Evolutionary conservation across 2,329 filamentous ascomycete species (phyloP), one percentile per base, ranked within the genome.

Genomic region (Ophioceras dolichostomum): DNA sequence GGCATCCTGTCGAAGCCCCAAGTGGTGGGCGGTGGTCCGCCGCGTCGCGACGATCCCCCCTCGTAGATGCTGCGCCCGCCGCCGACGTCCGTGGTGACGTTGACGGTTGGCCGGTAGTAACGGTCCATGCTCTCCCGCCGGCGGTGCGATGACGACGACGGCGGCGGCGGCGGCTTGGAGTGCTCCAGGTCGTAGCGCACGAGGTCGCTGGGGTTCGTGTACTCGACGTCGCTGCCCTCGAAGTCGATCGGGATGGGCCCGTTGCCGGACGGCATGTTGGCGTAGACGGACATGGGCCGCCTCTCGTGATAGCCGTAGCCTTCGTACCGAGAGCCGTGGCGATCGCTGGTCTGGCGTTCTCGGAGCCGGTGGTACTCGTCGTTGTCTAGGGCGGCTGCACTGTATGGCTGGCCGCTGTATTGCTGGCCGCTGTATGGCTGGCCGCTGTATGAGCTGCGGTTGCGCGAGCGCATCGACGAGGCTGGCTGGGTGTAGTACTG

Each of bases 1-100:
- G 72, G 72, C 44, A 83, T 72, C 56, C 75, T 82, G 47, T 85
- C 81, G 44, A 86, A 75, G 1, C 78, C 81, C 46, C 79, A 67
- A 3, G 76, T 83, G 5, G 77, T 73, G 4, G 79, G 79, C 9
- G 83, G 82, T 2, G 80, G 81, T 0, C 70, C 67, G 22, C 68
- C 26, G 10, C 42, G 40, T 12, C 22, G 22, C 22, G 22, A 26
- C 22, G 22, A 8, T n/a, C n/a, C n/a, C n/a, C n/a, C n/a, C 14
- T 55, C 62, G 41, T 64, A 67, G 20, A 55, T 54, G 22, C 66
- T 64, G 66, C 20, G 56, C n/a, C n/a, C n/a, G 57, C 16, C 64
- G 65, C 36, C 51, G 16, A 64, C 43, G 38, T 73, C 70, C 18
- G 64, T 65, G 41, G 61, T 65, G 42, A 68, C 56, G 43, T 65